phyloP scores from a whole-genome alignment of 768 basidiomycete species.

The Lactarius quietus region DNA sequence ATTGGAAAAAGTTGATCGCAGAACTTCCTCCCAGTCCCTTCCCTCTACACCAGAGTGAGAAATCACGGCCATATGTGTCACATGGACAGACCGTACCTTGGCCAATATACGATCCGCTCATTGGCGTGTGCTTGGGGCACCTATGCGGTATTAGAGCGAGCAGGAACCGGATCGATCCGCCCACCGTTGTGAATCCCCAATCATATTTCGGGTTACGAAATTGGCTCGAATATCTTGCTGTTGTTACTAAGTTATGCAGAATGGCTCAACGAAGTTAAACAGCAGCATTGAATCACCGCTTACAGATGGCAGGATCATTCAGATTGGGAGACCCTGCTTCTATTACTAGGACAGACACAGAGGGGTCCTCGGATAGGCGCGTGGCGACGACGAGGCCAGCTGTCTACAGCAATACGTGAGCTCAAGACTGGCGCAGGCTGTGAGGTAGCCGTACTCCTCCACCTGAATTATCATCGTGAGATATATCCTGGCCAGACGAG shows the following conservation, averaged over 20 bases:
- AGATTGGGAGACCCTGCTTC: conserved; percentile 22
- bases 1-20: conserved; percentile 24
- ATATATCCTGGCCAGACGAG: not conserved
- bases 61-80: not conserved
- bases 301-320: conserved; percentile 19
- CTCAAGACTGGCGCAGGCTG: not conserved
- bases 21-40: conserved; percentile 30
- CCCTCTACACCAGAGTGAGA: conserved; percentile 21
- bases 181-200: conserved; percentile 18
- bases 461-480: conserved; percentile 9
- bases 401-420: conserved; percentile 12
- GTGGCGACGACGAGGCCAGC: conserved; percentile 25
- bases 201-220: conserved; percentile 15
- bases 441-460: conserved; percentile 9
- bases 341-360: conserved; percentile 21
- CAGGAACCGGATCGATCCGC: not conserved
- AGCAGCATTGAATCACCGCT: not conserved
- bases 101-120: not conserved
- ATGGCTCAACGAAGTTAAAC: not conserved
- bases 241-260: not conserved
- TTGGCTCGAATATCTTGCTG: not conserved
- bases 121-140: conserved; percentile 15
- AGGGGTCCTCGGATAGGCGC: conserved; percentile 23
- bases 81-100: conserved; percentile 1
- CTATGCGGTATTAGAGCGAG: not conserved